These are phyloP conservation scores for Leishmania aethiopica DNA, from an alignment of 208 protist genomes.

Conservation along the genomic window DNA sequence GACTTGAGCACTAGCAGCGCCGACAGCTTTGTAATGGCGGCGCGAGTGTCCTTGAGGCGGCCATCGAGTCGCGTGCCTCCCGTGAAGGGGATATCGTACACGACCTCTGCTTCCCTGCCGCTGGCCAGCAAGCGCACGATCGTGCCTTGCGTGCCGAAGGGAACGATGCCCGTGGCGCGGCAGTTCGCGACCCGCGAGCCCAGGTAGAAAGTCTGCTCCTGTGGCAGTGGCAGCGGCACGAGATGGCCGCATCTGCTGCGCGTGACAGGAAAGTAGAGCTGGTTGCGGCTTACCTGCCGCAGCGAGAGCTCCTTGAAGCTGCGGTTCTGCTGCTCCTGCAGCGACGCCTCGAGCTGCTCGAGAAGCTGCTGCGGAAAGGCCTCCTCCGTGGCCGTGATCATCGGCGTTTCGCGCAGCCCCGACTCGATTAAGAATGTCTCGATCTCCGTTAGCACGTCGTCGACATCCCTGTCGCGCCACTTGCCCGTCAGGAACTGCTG, in stretches of 20 bases:
- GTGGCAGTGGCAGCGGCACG: slow-evolving; percentile 72
- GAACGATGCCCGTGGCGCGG: slow-evolving; percentile 66
- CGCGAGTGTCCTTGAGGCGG: slow-evolving; percentile 64
- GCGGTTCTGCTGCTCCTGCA: slow-evolving; percentile 42
- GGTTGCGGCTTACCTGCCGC: slow-evolving; percentile 46
- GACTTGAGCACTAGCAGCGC: slow-evolving; percentile 69
- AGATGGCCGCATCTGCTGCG: slow-evolving; percentile 65
- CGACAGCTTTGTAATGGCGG: slow-evolving; percentile 69
- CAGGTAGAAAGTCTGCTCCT: slow-evolving; percentile 71
- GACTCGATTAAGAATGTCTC: slow-evolving; percentile 56
- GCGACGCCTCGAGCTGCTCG: slow-evolving; percentile 59
- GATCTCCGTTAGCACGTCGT: slow-evolving; percentile 79
- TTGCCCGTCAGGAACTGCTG: slow-evolving; percentile 72
- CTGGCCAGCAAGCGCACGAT: slow-evolving; percentile 84
- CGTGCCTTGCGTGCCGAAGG: slow-evolving; percentile 82
- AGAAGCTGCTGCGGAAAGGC: slow-evolving; percentile 62
- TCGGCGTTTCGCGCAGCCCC: slow-evolving; percentile 63
- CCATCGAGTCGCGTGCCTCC: slow-evolving; percentile 79
- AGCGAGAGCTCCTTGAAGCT: slow-evolving; percentile 45
- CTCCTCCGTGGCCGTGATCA: slow-evolving; percentile 81
- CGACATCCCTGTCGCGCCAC: slow-evolving; percentile 61
- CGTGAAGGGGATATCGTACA: slow-evolving; percentile 88
- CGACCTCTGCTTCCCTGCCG: slow-evolving; percentile 81
- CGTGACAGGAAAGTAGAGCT: slow-evolving; percentile 86
- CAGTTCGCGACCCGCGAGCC: slow-evolving; percentile 88